phyloP scores from a whole-genome alignment of 768 basidiomycete genomes.

The Coprinopsis cinerea region DNA sequence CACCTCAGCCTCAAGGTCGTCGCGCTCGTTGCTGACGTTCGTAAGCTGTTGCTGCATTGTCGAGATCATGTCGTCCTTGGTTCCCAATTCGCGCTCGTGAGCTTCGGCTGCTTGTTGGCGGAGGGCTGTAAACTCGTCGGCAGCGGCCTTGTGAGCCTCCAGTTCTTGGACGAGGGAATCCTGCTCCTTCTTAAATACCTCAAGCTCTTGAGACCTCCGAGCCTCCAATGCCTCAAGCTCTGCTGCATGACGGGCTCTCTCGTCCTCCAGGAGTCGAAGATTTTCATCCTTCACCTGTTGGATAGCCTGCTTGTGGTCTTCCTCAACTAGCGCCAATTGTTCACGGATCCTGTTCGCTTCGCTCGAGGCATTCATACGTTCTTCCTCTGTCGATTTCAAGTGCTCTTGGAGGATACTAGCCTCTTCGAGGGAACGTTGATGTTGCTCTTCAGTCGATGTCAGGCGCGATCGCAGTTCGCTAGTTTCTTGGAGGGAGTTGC shows the following conservation, averaged over 20 bases:
- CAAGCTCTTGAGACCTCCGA: conserved; percentile 44
- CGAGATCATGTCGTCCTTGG: conserved; percentile 43
- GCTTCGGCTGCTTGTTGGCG: conserved; percentile 35
- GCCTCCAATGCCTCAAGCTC: conserved; percentile 45
- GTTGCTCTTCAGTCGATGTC: conserved; percentile 23
- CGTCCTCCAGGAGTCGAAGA: conserved; percentile 22
- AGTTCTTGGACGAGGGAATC: conserved; percentile 52
- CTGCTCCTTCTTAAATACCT: conserved; percentile 40
- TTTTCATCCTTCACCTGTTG: conserved; percentile 14
- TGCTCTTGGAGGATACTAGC: neutral
- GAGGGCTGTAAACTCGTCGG: conserved; percentile 42
- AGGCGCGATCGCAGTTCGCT: conserved; percentile 11
- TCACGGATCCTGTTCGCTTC: conserved; percentile 8
- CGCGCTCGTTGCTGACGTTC: conserved; percentile 37
- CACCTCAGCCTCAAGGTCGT: conserved; percentile 39
- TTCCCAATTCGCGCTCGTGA: conserved; percentile 42
- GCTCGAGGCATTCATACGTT: conserved; percentile 35
- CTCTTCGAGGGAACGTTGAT: neutral
- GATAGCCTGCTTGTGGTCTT: conserved; percentile 14
- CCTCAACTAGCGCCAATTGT: conserved; percentile 2
- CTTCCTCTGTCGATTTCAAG: conserved; percentile 27
- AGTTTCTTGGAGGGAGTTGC: conserved; percentile 33
- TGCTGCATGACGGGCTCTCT: conserved; percentile 39
- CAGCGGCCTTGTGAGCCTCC: conserved; percentile 49
- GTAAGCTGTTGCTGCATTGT: conserved; percentile 47